Evolutionary conservation across 345 rosid species (phyloP), one percentile per base, ranked within the genome.

Genomic region (Pugionium dolabratum): DNA sequence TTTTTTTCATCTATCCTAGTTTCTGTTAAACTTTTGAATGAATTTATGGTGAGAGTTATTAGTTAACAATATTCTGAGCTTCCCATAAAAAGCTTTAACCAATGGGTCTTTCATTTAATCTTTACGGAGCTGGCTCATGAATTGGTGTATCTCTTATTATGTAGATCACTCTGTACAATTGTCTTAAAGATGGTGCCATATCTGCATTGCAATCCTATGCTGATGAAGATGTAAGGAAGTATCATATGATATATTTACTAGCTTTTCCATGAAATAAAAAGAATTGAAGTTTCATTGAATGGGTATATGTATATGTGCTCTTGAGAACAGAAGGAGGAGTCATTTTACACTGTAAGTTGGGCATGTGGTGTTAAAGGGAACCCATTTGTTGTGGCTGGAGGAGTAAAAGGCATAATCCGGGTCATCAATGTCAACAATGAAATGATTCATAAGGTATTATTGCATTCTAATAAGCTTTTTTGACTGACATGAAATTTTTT

Each of bases 301-400:
- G 18, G 78, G 58, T 68, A 59, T 75, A 69, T 76, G 75, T 87
- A 70, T 73, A 18, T 18, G 62, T 84, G 72, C 71, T 75, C 44
- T 79, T 73, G 88, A 79, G 85, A 79, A 79, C 90, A 94, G 99
- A 94, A 90, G 86, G 97, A 90, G 2, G 99, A 94, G 80, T 88
- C 96, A 1, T 94, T 94, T 77, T 88, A 94, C 78, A 88, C 99
- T 9, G 83, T 86, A 48, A 94, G 90, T 69, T 94, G 97, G 99
- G 99, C 92, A 0, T 86, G 88, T 73, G 82, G 79, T 31, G 61
- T 69, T 65, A 86, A 78, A 43, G 94, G 89, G 56, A 79, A 83
- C 52, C 88, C 97, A 6, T 85, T 80, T 63, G 82, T 78, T 39
- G 95, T 80, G 49, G 90, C 97, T 9, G 98, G 96, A 59, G 98